Conservation (phyloP, 2,329 filamentous ascomycete species). For the Cercospora brassicicola region DNA sequence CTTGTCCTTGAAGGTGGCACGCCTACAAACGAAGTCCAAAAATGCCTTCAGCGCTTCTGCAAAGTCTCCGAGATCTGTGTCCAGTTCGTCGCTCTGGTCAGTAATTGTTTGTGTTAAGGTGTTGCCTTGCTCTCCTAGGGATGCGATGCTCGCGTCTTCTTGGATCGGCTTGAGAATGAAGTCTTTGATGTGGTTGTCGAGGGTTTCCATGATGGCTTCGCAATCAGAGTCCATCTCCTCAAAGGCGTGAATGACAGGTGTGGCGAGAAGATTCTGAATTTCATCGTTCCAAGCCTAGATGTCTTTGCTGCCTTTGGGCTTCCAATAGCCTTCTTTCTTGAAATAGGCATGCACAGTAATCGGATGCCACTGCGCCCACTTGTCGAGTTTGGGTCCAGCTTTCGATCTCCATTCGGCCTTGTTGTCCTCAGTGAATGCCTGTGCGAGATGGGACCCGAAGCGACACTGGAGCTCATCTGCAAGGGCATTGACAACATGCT, state of each 20-base stretch:
- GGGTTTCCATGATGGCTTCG: not conserved
- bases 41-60: not conserved
- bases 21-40: not conserved
- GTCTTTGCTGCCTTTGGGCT: not conserved
- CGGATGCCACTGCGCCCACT: slow-evolving; percentile 9
- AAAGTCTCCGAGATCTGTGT: not conserved
- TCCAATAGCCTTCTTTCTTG: slow-evolving; percentile 11
- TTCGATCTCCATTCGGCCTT: slow-evolving; percentile 1
- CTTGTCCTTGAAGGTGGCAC: not conserved
- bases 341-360: slow-evolving; percentile 14
- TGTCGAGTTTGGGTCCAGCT: not conserved
- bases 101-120: not conserved
- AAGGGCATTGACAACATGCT: not conserved
- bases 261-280: slow-evolving; percentile 3
- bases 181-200: not conserved
- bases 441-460: not conserved
- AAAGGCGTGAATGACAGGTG: not conserved
- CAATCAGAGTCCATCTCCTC: not conserved
- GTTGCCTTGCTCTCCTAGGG: not conserved
- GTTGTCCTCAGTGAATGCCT: not conserved
- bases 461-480: not conserved
- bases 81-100: not conserved
- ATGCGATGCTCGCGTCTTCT: not conserved
- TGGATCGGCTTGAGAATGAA: not conserved
- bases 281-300: slow-evolving; percentile 10